These are phyloP conservation scores for Fennellomyces sp. DNA, from an alignment of 371 early-diverging fungal genomes.

Conservation along the genomic window DNA sequence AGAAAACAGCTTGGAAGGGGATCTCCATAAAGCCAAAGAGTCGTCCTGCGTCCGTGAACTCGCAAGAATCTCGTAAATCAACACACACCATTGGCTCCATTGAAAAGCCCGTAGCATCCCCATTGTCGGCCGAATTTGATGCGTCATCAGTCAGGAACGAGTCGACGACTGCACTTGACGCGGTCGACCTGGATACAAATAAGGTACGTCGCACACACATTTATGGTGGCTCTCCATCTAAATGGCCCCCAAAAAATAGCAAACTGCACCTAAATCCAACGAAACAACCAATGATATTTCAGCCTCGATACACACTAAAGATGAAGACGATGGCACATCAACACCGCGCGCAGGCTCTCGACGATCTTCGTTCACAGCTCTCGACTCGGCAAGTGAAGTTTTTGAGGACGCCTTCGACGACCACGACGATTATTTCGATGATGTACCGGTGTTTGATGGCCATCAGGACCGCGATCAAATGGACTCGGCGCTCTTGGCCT, in stretches of 20 bases:
- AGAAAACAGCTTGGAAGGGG: conserved; percentile 21
- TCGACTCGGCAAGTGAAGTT: conserved; percentile 25
- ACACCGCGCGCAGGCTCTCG: conserved; percentile 21
- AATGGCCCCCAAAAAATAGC: neutral
- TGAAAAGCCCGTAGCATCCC: neutral
- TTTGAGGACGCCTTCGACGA: conserved; percentile 27
- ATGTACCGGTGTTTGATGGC: neutral
- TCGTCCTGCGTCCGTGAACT: conserved; percentile 15
- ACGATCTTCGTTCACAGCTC: conserved; percentile 17
- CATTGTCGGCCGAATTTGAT: neutral
- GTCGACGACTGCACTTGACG: neutral
- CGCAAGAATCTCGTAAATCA: conserved; percentile 16
- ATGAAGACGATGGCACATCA: conserved; percentile 10
- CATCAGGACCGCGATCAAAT: neutral
- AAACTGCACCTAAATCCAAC: neutral
- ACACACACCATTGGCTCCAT: conserved; percentile 3
- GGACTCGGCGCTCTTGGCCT: neutral
- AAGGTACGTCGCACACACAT: neutral
- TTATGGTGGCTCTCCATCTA: neutral
- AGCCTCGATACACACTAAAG: too few species aligned
- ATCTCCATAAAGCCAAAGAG: conserved; percentile 15
- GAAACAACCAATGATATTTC: neutral
- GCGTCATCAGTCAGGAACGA: neutral
- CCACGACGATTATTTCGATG: conserved; percentile 7
- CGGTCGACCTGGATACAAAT: neutral